Base-by-base conservation (phyloP, 345 rosid species). In the Sisymbrium altissimum region DNA sequence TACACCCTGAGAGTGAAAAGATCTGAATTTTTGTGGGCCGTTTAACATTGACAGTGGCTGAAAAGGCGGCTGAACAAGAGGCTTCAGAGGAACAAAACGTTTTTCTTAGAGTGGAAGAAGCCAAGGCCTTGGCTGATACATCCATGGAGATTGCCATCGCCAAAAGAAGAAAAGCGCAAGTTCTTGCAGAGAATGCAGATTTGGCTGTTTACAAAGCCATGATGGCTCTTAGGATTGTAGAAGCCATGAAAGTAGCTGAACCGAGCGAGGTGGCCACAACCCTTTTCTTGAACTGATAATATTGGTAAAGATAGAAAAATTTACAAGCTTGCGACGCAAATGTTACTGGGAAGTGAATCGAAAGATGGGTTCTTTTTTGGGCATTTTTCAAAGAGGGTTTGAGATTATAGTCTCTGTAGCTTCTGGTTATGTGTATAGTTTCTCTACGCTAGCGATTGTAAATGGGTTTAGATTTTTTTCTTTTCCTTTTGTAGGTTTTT, bases 171-270 rank as follows among this genome's bases (percentile, higher is more conserved):
- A 78, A 81, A 74, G 98, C 97, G 7, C 94, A 95, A 79, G 39
- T 73, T 40, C 91, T 90, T 10, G 86, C 87, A 86, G 86, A 81
- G 77, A 85, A 80, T n/a, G 99, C 99, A 3, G 91, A 89, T 77
- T 71, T 95, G 80, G 92, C 91, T 17, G 78, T 87, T 10, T 92
- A 88, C 81, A 95, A 83, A 81, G 96, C 98, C 21, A 68, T 74
- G 56, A 75, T 84, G 84, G 86, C 94, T 10, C 82, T 86, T 5
- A 80, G 83, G 74, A 90, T 90, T 38, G 92, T 94, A 6, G 92
- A 88, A 83, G 82, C 87, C 74, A 86, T 89, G 32, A 67, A 65
- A 48, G 44, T 43, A 62, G 67, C 58, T 1, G 86, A 72, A 61
- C 74, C 88, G 9, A 61, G 70, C 5, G 81, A 82, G 6, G 80